Conservation (phyloP, 2,329 filamentous ascomycete genomes). For the Monosporascus ibericus region DNA sequence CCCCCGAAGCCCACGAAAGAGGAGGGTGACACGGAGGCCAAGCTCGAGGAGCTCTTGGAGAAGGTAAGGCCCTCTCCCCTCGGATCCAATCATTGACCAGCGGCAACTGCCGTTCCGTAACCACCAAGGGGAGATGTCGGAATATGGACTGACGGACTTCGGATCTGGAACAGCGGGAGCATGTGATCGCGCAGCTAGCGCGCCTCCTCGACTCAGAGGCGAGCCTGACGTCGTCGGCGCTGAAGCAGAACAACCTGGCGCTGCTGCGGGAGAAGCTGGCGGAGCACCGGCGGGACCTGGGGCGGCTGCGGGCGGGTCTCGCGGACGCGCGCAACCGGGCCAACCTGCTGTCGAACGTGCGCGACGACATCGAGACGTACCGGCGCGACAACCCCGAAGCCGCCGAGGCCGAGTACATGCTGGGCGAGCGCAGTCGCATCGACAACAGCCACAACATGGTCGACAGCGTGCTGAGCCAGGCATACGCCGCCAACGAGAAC, state of each 20-base stretch:
- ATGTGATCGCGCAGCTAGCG: conserved; percentile 72
- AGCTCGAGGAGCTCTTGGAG: conserved; percentile 78
- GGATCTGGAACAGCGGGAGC: conserved; percentile 59
- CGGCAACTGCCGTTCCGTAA: no score
- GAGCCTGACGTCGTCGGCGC: conserved; percentile 75
- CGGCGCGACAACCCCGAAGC: conserved; percentile 73
- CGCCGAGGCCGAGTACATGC: conserved; percentile 94
- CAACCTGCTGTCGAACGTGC: conserved; percentile 85
- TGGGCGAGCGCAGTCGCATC: conserved; percentile 77
- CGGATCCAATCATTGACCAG: conserved; percentile 1
- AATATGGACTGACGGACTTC: conserved; percentile 5
- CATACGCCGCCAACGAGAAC: conserved; percentile 92
- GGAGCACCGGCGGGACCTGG: conserved; percentile 79
- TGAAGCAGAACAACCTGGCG: conserved; percentile 95
- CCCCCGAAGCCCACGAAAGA: conserved; percentile 80
- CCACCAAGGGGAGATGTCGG: no score
- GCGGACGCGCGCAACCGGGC: conserved; percentile 75
- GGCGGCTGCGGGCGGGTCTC: conserved; percentile 67
- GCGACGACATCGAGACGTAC: conserved; percentile 87
- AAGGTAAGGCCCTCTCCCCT: conserved; percentile 47
- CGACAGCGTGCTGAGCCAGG: conserved; percentile 87
- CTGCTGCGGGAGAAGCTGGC: conserved; percentile 85
- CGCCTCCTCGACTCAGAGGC: conserved; percentile 92
- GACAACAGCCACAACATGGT: conserved; percentile 87
- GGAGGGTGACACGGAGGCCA: conserved; percentile 70